phyloP scores from a whole-genome alignment of 2,329 filamentous ascomycete genomes.

The Cercospora sesami region DNA sequence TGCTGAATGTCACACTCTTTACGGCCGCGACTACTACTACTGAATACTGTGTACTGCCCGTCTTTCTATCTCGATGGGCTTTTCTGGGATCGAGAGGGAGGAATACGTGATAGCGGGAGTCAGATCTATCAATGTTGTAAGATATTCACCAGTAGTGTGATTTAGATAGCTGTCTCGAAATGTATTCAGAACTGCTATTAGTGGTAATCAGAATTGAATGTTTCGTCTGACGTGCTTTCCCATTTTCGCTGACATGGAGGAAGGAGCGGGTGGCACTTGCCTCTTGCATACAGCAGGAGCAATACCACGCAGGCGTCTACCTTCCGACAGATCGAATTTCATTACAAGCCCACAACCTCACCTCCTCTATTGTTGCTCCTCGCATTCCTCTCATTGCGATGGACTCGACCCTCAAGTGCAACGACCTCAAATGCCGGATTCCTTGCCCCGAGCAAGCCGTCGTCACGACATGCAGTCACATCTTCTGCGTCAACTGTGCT shows the following conservation, averaged over 20 bases:
- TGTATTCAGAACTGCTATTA: slow-evolving; percentile 1
- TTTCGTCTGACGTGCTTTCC: background rate
- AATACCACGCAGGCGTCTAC: background rate
- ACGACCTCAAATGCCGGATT: slow-evolving; percentile 72
- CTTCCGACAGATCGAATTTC: background rate
- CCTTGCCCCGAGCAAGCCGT: slow-evolving; percentile 70
- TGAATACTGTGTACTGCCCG: slow-evolving; percentile 12
- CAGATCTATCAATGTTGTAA: slow-evolving; percentile 7
- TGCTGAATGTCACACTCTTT: slow-evolving; percentile 23
- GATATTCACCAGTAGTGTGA: slow-evolving; percentile 8
- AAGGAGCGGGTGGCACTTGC: background rate
- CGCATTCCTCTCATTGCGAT: slow-evolving; percentile 47
- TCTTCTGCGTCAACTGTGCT: slow-evolving; percentile 79
- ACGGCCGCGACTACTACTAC: slow-evolving; percentile 22
- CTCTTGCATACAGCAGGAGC: background rate
- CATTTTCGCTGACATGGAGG: background rate
- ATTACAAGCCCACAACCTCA: background rate
- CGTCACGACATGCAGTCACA: slow-evolving; percentile 89
- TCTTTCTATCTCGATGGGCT: slow-evolving; percentile 1
- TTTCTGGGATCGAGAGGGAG: background rate
- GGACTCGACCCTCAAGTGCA: slow-evolving; percentile 77
- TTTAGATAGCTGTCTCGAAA: slow-evolving; percentile 7
- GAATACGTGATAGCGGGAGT: background rate
- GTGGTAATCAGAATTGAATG: background rate
- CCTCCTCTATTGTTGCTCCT: too few species aligned